Percentiles rank a stretch among this genome's conserved stretches.
These are phyloP conservation scores for Ceratocystis harringtonii DNA, from an alignment of 2,329 filamentous ascomycete genomes.

Conservation along the genomic window DNA sequence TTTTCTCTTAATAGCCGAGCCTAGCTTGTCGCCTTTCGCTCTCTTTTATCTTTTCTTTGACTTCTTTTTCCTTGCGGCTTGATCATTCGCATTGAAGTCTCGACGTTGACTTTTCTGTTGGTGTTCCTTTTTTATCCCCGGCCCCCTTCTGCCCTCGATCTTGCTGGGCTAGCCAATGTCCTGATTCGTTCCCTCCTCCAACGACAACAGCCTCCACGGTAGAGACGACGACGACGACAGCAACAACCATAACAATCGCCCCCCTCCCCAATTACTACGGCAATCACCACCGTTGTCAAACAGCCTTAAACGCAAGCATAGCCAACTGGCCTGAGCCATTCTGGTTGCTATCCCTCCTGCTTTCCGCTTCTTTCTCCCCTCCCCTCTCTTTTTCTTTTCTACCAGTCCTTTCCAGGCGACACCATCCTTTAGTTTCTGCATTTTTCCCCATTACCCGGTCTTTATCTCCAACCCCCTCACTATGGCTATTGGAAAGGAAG, in stretches of 20 bases:
- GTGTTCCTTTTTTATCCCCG: not conserved
- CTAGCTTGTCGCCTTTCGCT: not conserved
- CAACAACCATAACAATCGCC: too few relatives aligned
- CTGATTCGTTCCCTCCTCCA: not conserved
- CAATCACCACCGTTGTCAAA: not conserved
- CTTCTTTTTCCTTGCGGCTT: not conserved
- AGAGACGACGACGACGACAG: not conserved
- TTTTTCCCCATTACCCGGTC: not conserved
- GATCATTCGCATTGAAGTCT: not conserved
- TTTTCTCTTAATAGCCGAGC: constrained; percentile 2
- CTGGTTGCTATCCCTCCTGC: not conserved
- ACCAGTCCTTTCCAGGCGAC: not conserved
- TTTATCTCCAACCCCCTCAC: not conserved
- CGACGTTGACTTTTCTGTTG: not conserved
- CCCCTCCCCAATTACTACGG: too few relatives aligned
- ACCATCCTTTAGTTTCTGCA: not conserved
- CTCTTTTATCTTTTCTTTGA: not conserved
- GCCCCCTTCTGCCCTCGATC: not conserved
- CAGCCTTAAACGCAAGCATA: too few relatives aligned
- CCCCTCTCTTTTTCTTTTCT: not conserved
- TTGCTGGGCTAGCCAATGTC: not conserved
- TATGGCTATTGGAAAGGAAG: constrained; percentile 32
- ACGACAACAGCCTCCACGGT: not conserved
- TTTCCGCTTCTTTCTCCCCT: not conserved
- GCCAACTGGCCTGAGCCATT: too few relatives aligned